Evolutionary conservation across 768 basidiomycete species (phyloP).

Genomic region (Termitomyces heimii): DNA sequence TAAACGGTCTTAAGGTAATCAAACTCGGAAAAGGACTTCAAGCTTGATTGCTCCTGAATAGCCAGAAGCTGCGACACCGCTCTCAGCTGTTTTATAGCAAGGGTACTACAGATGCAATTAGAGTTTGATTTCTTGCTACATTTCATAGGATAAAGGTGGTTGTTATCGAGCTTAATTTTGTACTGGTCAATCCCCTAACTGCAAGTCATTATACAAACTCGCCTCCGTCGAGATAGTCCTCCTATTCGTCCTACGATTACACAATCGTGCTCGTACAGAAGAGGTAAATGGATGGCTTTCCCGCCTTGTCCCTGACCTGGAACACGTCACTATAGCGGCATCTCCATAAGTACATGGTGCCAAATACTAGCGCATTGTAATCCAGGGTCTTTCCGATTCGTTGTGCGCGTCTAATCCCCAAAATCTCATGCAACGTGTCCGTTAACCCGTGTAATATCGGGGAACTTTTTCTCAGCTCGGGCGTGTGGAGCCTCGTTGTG

Average conservation of each 20-base stretch:
- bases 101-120: not conserved
- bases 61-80: not conserved
- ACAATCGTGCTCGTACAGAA: not conserved
- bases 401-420: not conserved
- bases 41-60: not conserved
- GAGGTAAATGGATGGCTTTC: not conserved
- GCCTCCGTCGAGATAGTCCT: not conserved
- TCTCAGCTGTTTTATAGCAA: not conserved
- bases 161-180: not conserved
- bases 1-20: not conserved
- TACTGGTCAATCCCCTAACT: not conserved
- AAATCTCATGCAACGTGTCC: not conserved
- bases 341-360: not conserved
- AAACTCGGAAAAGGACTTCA: not conserved
- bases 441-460: not conserved
- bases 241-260: not conserved
- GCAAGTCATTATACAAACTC: not conserved
- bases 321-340: not conserved
- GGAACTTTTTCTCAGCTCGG: not conserved
- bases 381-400: not conserved
- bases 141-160: not conserved
- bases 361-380: not conserved
- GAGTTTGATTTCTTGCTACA: not conserved
- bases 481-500: not conserved
- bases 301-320: not conserved